Percentiles rank a stretch among this genome's conserved stretches.
phyloP scores from a whole-genome alignment of 1,139 yeast genomes.

The Yamadazyma triangularis region DNA sequence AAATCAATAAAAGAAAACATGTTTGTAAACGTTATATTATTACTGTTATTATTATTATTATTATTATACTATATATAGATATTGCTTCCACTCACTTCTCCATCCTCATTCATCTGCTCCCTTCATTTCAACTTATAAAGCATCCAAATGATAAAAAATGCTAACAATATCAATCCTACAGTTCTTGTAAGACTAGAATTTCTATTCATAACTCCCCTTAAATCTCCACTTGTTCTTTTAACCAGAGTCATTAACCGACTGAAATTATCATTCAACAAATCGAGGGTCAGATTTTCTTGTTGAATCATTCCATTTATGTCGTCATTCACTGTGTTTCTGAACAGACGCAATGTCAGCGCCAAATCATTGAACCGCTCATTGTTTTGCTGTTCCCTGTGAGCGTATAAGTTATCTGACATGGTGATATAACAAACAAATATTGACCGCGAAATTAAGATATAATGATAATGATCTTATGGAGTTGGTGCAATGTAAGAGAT shows the following conservation, averaged over 20 bases:
- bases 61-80: too few species aligned
- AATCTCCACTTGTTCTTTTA: slow-evolving; percentile 60
- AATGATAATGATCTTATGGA: slow-evolving; percentile 41
- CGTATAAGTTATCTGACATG: slow-evolving; percentile 39
- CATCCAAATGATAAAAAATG: slow-evolving; percentile 65
- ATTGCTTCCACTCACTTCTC: background rate
- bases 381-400: slow-evolving; percentile 43
- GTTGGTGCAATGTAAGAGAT: slow-evolving; percentile 64
- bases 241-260: slow-evolving; percentile 56
- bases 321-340: slow-evolving; percentile 36
- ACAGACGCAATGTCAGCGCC: slow-evolving; percentile 42
- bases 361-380: slow-evolving; percentile 43
- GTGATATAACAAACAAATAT: too few species aligned
- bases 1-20: too few species aligned
- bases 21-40: too few species aligned
- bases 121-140: slow-evolving; percentile 44
- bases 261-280: slow-evolving; percentile 56
- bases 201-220: slow-evolving; percentile 48
- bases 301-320: slow-evolving; percentile 42
- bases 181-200: slow-evolving; percentile 40
- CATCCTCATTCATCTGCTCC: background rate
- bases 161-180: slow-evolving; percentile 47
- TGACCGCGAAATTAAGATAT: background rate
- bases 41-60: too few species aligned
- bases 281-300: slow-evolving; percentile 48